Evolutionary conservation across 257 asterid genomes (phyloP).

Genomic region (Nyctanthes arbortristis): DNA sequence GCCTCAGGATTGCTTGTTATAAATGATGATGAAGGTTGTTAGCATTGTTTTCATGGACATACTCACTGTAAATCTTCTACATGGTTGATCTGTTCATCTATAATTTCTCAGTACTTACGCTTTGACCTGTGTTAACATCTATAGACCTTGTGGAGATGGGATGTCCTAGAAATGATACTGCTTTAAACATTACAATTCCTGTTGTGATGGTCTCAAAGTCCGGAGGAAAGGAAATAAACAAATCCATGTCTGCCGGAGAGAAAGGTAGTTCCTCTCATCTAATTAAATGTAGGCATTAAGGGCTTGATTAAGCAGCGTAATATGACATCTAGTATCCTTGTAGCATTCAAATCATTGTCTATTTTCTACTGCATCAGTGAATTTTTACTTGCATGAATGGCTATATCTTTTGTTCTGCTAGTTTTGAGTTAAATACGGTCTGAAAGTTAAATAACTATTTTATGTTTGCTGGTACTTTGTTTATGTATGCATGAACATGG

Average conservation of each 20-base stretch:
- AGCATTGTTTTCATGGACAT: slow-evolving; percentile 29
- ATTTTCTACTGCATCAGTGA: too few species aligned
- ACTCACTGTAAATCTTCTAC: slow-evolving; percentile 3
- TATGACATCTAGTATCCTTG: neutral
- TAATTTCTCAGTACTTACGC: neutral
- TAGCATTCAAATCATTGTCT: neutral
- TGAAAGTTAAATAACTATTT: neutral
- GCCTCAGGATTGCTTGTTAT: slow-evolving; percentile 78
- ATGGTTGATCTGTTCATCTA: neutral
- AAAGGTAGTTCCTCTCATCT: slow-evolving; percentile 48
- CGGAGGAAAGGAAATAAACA: slow-evolving; percentile 70
- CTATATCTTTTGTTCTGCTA: neutral
- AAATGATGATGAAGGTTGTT: slow-evolving; percentile 74
- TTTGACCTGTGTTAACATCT: slow-evolving; percentile 34
- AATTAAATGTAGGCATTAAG: slow-evolving; percentile 10
- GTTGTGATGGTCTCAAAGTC: slow-evolving; percentile 75
- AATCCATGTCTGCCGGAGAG: slow-evolving; percentile 53
- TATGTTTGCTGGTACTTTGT: slow-evolving; percentile 1
- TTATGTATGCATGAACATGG: neutral
- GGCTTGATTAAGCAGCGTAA: slow-evolving; percentile 10
- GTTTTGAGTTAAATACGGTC: slow-evolving; percentile 11
- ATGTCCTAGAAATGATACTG: slow-evolving; percentile 63
- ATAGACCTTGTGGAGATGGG: slow-evolving; percentile 84
- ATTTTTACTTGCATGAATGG: slow-evolving; percentile 5
- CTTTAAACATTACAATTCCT: slow-evolving; percentile 68